Evolutionary conservation across 768 basidiomycete genomes (phyloP), one percentile per base, ranked within the genome.

Genomic region (Podaxis sp.): DNA sequence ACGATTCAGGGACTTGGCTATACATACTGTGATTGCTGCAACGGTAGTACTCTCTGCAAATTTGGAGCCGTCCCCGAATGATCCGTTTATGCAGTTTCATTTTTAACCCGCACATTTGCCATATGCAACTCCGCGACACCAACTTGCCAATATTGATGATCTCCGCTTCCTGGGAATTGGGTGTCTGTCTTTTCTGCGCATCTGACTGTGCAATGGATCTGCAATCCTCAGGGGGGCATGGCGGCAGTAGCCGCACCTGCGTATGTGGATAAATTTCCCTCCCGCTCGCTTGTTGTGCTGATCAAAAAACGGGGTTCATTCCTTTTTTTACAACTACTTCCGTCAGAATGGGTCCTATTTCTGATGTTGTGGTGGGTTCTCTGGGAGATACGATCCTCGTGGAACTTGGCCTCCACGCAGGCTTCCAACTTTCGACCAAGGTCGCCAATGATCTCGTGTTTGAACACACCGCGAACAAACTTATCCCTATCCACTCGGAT

Each of bases 371-470:
- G 13, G 70, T 82, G 5, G 71, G 77, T 13, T 74, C 79, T 13
- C 69, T 87, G 13, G 85, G 84, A 2, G 82, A 84, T 66, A 78
- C 79, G 7, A 82, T 88, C 63, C 67, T 87, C 25, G 84, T 87
- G 7, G 81, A 88, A 67, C 64, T 85, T 27, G 82, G 82, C 9
- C 63, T 83, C 54, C 77, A 84, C 55, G 75, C 80, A 2, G 82
- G 85, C 7, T 84, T 85, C 68, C 80, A 82, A 50, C 68, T 82
- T 9, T 72, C 78, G 1, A 69, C 77, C 14, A 79, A 80, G 65
- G 74, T 76, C 23, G 83, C 80, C 6, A 77, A 86, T 64, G 82
- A 86, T 64, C 72, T 83, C 21, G 67, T 85, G 5, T 74, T 82
- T 54, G 77, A 82, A 40, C 74, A 82, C 53, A 69, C 81, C 1